Conservation (phyloP, 331 rosid species). For the Pyrus hybrid region DNA sequence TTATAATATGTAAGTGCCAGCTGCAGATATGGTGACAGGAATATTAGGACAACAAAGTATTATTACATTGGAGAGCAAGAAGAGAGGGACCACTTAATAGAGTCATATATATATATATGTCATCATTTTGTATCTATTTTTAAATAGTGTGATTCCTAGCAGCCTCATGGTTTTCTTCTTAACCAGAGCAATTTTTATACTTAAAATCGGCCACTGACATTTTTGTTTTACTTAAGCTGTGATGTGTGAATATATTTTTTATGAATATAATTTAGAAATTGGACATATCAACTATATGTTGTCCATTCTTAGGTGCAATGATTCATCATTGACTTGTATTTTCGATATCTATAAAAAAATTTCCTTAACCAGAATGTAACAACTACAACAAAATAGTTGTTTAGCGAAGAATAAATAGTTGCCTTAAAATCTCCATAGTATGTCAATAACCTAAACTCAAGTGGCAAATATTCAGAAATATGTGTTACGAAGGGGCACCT, state of each 20-base stretch:
- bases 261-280: no score
- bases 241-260: background rate
- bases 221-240: no score
- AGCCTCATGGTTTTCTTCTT: background rate
- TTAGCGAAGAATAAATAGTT: background rate
- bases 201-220: background rate
- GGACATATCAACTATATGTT: no score
- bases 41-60: background rate
- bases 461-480: background rate
- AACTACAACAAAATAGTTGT: no score
- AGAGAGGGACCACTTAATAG: background rate
- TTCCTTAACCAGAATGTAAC: background rate
- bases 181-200: background rate
- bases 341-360: no score
- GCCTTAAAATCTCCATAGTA: background rate
- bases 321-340: no score
- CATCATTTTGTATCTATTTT: background rate
- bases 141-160: background rate
- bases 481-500: background rate
- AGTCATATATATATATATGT: background rate
- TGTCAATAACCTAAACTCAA: background rate
- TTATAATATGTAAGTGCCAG: background rate
- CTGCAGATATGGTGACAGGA: background rate
- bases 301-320: no score
- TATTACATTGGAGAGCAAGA: background rate